These are phyloP conservation scores for Pleurotus salmoneostramineus DNA, from an alignment of 768 basidiomycete species.

Conservation along the genomic window DNA sequence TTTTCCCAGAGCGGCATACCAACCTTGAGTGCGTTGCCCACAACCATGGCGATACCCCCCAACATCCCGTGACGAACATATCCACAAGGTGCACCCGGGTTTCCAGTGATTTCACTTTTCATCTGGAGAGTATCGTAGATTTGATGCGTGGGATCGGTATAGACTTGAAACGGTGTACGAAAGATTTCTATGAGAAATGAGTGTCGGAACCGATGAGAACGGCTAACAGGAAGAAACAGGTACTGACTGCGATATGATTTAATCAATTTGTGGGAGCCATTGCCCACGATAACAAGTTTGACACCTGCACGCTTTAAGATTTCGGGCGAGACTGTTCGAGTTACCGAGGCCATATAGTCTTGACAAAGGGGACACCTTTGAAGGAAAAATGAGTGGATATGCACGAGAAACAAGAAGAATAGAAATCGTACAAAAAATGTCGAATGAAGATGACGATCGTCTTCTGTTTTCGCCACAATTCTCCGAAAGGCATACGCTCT, in stretches of 20 bases:
- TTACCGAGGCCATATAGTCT: conserved; percentile 65
- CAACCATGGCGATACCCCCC: conserved; percentile 52
- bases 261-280: conserved; percentile 63
- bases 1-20: conserved; percentile 57
- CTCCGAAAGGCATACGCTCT: conserved; percentile 48
- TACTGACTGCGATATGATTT: conserved; percentile 44
- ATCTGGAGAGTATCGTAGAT: conserved; percentile 64
- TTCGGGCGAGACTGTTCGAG: conserved; percentile 42
- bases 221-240: background rate
- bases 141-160: conserved; percentile 55
- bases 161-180: conserved; percentile 56
- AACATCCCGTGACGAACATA: conserved; percentile 52
- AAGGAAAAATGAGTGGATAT: background rate
- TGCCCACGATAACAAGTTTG: conserved; percentile 58
- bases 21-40: conserved; percentile 47
- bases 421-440: conserved; percentile 44
- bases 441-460: conserved; percentile 67
- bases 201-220: background rate
- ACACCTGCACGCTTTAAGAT: conserved; percentile 46
- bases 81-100: conserved; percentile 21
- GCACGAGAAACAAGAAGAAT: background rate
- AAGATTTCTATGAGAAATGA: conserved; percentile 45
- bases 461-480: conserved; percentile 42
- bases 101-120: conserved; percentile 18
- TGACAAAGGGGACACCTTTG: conserved; percentile 57